phyloP scores from a whole-genome alignment of 208 protist genomes.

The Lotmaria passim region DNA sequence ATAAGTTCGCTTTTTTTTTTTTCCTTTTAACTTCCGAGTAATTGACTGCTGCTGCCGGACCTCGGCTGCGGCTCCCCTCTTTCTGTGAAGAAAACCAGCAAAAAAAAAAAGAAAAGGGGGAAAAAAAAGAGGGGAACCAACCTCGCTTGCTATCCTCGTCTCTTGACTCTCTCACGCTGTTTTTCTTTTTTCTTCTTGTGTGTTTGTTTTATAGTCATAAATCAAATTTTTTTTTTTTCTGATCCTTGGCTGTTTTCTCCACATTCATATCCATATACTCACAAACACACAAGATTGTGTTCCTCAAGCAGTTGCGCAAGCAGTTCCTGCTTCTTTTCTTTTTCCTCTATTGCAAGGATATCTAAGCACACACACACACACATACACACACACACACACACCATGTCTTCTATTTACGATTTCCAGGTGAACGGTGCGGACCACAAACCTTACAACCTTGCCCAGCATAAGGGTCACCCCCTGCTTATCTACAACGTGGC shows the following conservation, averaged over 20 bases:
- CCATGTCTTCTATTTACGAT: constrained; percentile 79
- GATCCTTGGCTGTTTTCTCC: too few relatives aligned
- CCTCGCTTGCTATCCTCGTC: neutral
- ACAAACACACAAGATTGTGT: too few relatives aligned
- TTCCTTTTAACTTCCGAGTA: constrained; percentile 1
- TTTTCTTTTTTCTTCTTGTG: neutral
- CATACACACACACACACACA: constrained; percentile 24
- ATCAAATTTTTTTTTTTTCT: too few relatives aligned
- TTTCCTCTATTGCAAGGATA: neutral
- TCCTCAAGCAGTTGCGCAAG: too few relatives aligned
- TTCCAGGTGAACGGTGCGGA: constrained; percentile 72
- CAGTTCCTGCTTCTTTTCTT: constrained; percentile 9
- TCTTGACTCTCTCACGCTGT: neutral
- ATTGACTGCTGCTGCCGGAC: too few relatives aligned
- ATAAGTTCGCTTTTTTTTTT: constrained; percentile 2
- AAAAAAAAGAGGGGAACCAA: too few relatives aligned
- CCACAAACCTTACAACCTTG: constrained; percentile 84
- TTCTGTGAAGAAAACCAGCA: constrained; percentile 1
- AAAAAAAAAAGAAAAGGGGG: neutral
- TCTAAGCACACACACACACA: constrained; percentile 64
- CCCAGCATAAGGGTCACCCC: constrained; percentile 87
- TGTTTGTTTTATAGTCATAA: neutral
- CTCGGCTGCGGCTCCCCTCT: too few relatives aligned
- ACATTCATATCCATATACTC: too few relatives aligned
- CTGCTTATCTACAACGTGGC: constrained; percentile 94